Conservation (phyloP, 352 stramenopile genomes). For the Phytophthora boehmeriae region DNA sequence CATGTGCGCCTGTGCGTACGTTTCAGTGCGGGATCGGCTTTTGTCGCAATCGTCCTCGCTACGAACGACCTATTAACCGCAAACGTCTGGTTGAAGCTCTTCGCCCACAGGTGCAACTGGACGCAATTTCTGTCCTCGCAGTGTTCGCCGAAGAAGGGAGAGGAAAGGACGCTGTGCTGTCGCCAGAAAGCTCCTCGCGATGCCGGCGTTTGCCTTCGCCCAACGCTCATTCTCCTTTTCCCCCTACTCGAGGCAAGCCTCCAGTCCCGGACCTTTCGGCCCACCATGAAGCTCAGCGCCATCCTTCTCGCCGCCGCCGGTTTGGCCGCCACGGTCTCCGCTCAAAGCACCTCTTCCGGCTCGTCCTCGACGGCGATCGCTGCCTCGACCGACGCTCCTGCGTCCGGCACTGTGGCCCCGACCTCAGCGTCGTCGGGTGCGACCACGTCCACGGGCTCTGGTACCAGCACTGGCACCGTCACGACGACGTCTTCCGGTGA, state of each 20-base stretch:
- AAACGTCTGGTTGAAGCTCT: slow-evolving; percentile 25
- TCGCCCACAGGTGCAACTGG: slow-evolving; percentile 12
- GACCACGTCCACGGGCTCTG: not conserved
- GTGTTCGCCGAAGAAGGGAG: slow-evolving; percentile 9
- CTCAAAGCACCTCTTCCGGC: not conserved
- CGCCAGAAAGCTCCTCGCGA: not conserved
- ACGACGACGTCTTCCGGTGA: slow-evolving; percentile 12
- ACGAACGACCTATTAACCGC: no score
- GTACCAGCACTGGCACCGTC: not conserved
- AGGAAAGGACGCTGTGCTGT: slow-evolving; percentile 27
- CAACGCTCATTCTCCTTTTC: slow-evolving; percentile 35
- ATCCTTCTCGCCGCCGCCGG: slow-evolving; percentile 22
- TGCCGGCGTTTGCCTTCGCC: slow-evolving; percentile 5
- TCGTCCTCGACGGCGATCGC: not conserved
- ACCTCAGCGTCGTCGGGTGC: slow-evolving; percentile 10
- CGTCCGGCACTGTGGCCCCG: slow-evolving; percentile 5
- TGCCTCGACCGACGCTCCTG: not conserved
- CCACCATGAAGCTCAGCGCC: slow-evolving; percentile 33
- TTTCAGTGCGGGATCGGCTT: not conserved
- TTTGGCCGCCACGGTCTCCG: slow-evolving; percentile 19
- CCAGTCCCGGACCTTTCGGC: slow-evolving; percentile 14
- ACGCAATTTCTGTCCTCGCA: slow-evolving; percentile 7
- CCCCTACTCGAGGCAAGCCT: slow-evolving; percentile 36
- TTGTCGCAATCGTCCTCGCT: not conserved
- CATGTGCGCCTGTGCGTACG: not conserved